Evolutionary conservation across 768 basidiomycete genomes (phyloP).

Genomic region (Trametes meyenii): DNA sequence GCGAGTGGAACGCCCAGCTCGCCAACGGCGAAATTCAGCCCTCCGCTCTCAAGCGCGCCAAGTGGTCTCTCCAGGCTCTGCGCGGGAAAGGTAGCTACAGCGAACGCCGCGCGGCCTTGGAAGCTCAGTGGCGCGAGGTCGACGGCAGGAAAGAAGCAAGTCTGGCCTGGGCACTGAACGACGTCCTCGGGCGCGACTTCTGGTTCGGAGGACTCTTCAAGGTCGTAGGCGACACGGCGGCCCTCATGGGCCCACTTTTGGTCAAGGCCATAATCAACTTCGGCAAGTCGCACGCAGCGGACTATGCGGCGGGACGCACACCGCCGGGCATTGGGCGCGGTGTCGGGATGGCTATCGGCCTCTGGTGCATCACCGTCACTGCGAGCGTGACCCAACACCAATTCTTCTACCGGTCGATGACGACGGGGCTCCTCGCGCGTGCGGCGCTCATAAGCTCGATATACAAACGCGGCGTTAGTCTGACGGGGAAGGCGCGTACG

Average conservation of each 20-base stretch:
- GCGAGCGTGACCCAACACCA: slow-evolving; percentile 65
- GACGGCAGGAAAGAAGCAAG: slow-evolving; percentile 53
- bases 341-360: slow-evolving; percentile 59
- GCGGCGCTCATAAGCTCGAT: slow-evolving; percentile 69
- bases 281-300: slow-evolving; percentile 49
- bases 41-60: slow-evolving; percentile 37
- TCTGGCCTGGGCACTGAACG: slow-evolving; percentile 62
- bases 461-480: slow-evolving; percentile 66
- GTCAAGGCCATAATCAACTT: slow-evolving; percentile 68
- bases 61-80: slow-evolving; percentile 44
- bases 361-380: slow-evolving; percentile 51
- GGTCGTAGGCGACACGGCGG: slow-evolving; percentile 62
- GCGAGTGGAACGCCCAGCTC: slow-evolving; percentile 58
- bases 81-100: slow-evolving; percentile 18
- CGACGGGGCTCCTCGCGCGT: slow-evolving; percentile 64
- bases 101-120: slow-evolving; percentile 35
- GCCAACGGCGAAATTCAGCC: slow-evolving; percentile 49
- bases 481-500: slow-evolving; percentile 68
- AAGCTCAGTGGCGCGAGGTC: slow-evolving; percentile 48
- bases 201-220: slow-evolving; percentile 68
- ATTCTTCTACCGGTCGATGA: slow-evolving; percentile 76
- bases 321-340: slow-evolving; percentile 53
- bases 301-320: slow-evolving; percentile 37
- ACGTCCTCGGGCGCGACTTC: slow-evolving; percentile 57
- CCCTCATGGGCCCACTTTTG: slow-evolving; percentile 64